Conservation (phyloP, 2,329 filamentous ascomycete genomes). For the Malbranchea zuffiana region DNA sequence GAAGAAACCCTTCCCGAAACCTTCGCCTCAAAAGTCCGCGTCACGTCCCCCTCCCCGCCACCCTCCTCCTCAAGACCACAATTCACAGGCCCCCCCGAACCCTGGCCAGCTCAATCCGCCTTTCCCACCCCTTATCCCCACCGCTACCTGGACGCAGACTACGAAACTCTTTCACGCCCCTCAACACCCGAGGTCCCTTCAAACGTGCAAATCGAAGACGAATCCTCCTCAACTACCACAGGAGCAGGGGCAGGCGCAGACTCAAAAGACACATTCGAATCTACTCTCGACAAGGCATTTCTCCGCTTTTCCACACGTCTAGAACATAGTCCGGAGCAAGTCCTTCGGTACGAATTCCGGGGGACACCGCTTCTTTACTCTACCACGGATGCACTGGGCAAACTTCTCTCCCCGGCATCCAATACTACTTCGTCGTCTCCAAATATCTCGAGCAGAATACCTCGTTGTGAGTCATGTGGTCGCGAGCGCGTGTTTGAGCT, state of each 20-base stretch:
- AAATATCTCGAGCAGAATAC: slow-evolving; percentile 43
- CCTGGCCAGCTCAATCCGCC: slow-evolving; percentile 60
- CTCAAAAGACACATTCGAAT: slow-evolving; percentile 65
- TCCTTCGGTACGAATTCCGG: slow-evolving; percentile 67
- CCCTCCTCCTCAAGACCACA: slow-evolving; percentile 21
- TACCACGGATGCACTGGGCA: slow-evolving; percentile 62
- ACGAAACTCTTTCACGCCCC: slow-evolving; percentile 62
- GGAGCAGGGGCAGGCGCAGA: slow-evolving; percentile 27
- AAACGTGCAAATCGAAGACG: slow-evolving; percentile 35
- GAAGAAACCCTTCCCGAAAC: slow-evolving; percentile 58
- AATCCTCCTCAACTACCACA: slow-evolving; percentile 17
- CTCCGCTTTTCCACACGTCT: slow-evolving; percentile 70
- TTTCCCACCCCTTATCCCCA: slow-evolving; percentile 63
- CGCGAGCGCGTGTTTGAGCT: slow-evolving; percentile 72
- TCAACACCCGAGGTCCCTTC: slow-evolving; percentile 41
- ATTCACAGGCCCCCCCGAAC: slow-evolving; percentile 39
- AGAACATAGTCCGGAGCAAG: slow-evolving; percentile 70
- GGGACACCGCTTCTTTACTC: slow-evolving; percentile 70
- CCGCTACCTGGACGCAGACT: slow-evolving; percentile 81
- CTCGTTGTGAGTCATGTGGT: slow-evolving; percentile 67
- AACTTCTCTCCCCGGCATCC: slow-evolving; percentile 40
- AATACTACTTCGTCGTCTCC: slow-evolving; percentile 17
- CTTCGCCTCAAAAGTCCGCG: slow-evolving; percentile 59
- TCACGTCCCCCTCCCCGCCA: slow-evolving; percentile 38
- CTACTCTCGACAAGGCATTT: slow-evolving; percentile 62